These are phyloP conservation scores for Pontederia paniculata DNA, from an alignment of 176 grass and related monocot species.

Conservation along the genomic window DNA sequence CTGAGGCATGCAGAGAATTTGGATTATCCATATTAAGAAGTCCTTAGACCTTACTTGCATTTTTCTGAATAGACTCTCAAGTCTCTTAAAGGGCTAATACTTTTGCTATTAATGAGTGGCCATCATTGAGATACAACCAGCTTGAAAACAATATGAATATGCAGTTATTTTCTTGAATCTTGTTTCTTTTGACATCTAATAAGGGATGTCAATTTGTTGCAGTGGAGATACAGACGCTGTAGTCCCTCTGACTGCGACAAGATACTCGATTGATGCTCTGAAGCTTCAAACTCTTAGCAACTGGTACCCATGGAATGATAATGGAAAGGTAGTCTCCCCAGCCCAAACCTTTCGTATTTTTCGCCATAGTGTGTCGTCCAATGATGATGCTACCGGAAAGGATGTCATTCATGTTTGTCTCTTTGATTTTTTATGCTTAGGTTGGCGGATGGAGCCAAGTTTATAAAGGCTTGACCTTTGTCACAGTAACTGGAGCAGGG, in stretches of 20 bases:
- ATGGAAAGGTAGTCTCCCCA: conserved; percentile 38
- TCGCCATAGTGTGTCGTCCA: neutral
- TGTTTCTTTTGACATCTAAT: neutral
- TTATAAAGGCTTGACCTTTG: conserved; percentile 45
- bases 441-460: conserved; percentile 60
- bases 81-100: too few species aligned
- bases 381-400: neutral
- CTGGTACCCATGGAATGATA: conserved; percentile 72
- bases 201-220: conserved; percentile 11
- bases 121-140: too few species aligned
- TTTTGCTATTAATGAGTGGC: too few species aligned
- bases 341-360: neutral
- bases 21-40: too few species aligned
- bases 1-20: too few species aligned
- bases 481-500: conserved; percentile 39
- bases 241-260: conserved; percentile 56
- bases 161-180: neutral
- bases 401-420: neutral
- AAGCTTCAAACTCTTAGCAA: conserved; percentile 39
- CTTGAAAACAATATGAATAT: too few species aligned
- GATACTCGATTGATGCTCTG: conserved; percentile 72
- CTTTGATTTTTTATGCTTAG: conserved; percentile 19
- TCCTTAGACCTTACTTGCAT: too few species aligned
- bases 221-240: conserved; percentile 75
- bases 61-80: too few species aligned